phyloP scores from a whole-genome alignment of 2,329 filamentous ascomycete species.

The Botrytis porri region DNA sequence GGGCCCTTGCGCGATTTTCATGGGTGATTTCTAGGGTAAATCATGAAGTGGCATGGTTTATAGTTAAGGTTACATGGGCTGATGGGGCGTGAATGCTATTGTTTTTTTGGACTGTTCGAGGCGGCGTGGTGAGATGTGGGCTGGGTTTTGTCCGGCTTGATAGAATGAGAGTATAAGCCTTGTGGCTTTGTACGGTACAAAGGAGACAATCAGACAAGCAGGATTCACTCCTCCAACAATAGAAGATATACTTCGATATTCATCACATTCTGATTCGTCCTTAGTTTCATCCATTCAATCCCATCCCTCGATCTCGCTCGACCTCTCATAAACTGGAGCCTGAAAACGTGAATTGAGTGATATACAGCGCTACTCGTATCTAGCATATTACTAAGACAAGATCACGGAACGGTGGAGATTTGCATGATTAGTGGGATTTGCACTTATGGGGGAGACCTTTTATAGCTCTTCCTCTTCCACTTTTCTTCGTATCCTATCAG shows the following conservation, averaged over 20 bases:
- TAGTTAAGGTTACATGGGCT: conserved; percentile 3
- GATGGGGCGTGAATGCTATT: not conserved
- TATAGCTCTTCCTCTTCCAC: not conserved
- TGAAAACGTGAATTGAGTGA: not conserved
- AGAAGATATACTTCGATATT: not conserved
- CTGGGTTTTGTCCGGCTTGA: conserved; percentile 5
- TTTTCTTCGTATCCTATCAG: not conserved
- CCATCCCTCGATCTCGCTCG: not conserved
- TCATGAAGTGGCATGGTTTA: not conserved
- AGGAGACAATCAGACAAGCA: not conserved
- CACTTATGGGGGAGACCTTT: not conserved
- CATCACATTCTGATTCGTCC: not conserved
- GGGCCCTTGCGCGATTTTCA: conserved; percentile 7
- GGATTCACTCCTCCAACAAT: not conserved
- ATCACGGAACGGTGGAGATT: not conserved
- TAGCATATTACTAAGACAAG: not conserved
- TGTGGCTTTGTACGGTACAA: not conserved
- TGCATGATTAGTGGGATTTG: not conserved
- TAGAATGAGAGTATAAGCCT: not conserved
- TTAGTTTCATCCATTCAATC: not conserved
- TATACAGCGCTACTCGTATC: not conserved
- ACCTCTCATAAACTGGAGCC: too few relatives aligned
- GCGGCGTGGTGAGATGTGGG: not conserved
- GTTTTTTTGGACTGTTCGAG: not conserved
- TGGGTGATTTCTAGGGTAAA: not conserved